phyloP scores from a whole-genome alignment of 2,329 filamentous ascomycete species.

The Cadophora sp. region DNA sequence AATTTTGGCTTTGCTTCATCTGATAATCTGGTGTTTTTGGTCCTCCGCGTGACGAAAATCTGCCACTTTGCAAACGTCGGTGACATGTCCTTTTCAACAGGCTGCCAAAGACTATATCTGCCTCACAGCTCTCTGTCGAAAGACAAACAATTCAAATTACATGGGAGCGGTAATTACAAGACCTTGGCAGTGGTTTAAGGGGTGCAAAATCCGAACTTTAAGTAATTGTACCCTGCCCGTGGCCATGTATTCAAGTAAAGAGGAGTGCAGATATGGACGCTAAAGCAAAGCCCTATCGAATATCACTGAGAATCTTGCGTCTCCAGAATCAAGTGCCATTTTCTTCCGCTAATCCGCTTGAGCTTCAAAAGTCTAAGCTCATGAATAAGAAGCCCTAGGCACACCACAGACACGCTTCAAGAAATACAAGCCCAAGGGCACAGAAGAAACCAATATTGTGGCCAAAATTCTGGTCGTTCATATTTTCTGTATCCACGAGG shows the following conservation, averaged over 20 bases:
- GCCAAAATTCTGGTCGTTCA: background rate
- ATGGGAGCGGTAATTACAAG: background rate
- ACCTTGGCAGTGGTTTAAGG: background rate
- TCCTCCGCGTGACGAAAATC: background rate
- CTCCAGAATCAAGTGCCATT: background rate
- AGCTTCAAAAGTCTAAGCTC: background rate
- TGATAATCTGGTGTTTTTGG: background rate
- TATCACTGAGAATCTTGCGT: background rate
- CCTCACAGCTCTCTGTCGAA: background rate
- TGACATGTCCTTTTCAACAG: background rate
- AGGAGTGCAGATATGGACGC: too few species aligned
- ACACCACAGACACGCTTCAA: background rate
- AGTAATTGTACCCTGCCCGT: background rate
- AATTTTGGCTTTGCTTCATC: background rate
- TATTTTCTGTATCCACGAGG: conserved; percentile 17
- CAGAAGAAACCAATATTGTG: background rate
- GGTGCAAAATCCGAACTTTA: background rate
- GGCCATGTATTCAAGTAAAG: background rate
- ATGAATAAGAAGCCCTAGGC: background rate
- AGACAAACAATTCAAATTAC: background rate
- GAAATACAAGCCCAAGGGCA: background rate
- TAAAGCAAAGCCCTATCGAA: too few species aligned
- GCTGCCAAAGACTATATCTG: background rate
- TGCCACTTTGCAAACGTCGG: background rate
- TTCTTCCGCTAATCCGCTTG: background rate